Conservation (phyloP, 2,329 filamentous ascomycete species). For the Pseudogymnoascus sp. region DNA sequence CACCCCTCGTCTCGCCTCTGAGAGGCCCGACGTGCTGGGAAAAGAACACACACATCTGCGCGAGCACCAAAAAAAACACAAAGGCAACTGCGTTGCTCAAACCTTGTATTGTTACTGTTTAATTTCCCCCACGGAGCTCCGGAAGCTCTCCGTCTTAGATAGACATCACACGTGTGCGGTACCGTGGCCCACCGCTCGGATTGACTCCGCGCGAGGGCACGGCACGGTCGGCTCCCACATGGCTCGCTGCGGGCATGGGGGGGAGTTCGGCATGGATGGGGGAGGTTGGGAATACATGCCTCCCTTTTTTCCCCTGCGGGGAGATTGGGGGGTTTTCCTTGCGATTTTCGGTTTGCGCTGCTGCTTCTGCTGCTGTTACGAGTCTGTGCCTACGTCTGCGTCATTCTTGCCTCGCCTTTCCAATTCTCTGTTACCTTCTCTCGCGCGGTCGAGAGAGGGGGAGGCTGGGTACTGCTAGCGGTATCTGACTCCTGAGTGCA, state of each 20-base stretch:
- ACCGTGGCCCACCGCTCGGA: not conserved
- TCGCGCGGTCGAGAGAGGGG: not conserved
- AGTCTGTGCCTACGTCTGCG: not conserved
- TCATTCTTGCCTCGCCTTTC: not conserved
- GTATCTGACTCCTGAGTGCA: not conserved
- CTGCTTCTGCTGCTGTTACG: not conserved
- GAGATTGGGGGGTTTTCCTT: not conserved
- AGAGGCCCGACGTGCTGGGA: not conserved
- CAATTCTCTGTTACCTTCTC: not conserved
- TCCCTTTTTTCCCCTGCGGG: not conserved
- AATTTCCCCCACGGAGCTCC: not conserved
- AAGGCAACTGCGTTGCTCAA: not conserved
- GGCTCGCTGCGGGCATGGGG: not conserved
- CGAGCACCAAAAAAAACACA: not conserved
- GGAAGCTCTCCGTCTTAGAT: not conserved
- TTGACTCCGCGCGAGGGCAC: not conserved
- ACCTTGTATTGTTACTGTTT: constrained; percentile 1
- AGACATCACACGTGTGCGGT: not conserved
- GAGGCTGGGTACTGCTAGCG: not conserved
- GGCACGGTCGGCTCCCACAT: not conserved
- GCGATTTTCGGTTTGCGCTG: not conserved
- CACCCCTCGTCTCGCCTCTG: not conserved
- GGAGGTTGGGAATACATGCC: not conserved
- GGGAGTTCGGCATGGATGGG: not conserved
- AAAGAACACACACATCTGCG: not conserved